Percentiles rank a stretch among this genome's conserved stretches.
Evolutionary conservation across 768 basidiomycete species (phyloP).

Genomic region (Suillus cothurnatus): DNA sequence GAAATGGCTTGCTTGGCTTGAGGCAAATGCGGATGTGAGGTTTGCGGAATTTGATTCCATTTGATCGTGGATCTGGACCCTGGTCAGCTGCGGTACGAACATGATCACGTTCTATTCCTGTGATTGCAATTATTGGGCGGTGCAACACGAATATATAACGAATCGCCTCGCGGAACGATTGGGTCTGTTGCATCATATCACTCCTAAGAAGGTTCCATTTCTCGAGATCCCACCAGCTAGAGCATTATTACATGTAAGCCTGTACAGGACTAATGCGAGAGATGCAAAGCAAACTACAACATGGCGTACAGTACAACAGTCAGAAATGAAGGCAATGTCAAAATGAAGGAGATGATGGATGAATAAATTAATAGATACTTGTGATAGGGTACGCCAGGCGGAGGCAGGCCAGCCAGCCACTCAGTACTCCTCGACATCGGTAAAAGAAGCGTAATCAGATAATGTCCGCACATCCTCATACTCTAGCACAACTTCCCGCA

Average conservation of each 20-base stretch:
- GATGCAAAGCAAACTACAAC: constrained; percentile 14
- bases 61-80: background rate
- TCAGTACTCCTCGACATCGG: constrained; percentile 71
- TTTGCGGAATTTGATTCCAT: constrained; percentile 69
- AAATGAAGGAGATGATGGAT: background rate
- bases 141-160: background rate
- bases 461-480: constrained; percentile 76
- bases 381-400: background rate
- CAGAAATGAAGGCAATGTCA: constrained; percentile 7
- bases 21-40: constrained; percentile 86
- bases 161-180: background rate
- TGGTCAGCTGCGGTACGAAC: background rate
- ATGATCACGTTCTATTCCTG: background rate
- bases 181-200: background rate
- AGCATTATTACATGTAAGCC: background rate
- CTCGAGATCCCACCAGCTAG: background rate
- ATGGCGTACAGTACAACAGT: constrained; percentile 9
- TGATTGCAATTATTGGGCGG: background rate
- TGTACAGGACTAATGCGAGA: background rate
- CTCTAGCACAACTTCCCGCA: constrained; percentile 82
- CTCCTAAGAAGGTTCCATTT: background rate
- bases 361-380: constrained; percentile 6
- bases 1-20: constrained; percentile 90
- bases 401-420: constrained; percentile 15
- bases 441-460: constrained; percentile 77